Conservation (phyloP, 169 alveolate species). For the Fabrea salina region DNA sequence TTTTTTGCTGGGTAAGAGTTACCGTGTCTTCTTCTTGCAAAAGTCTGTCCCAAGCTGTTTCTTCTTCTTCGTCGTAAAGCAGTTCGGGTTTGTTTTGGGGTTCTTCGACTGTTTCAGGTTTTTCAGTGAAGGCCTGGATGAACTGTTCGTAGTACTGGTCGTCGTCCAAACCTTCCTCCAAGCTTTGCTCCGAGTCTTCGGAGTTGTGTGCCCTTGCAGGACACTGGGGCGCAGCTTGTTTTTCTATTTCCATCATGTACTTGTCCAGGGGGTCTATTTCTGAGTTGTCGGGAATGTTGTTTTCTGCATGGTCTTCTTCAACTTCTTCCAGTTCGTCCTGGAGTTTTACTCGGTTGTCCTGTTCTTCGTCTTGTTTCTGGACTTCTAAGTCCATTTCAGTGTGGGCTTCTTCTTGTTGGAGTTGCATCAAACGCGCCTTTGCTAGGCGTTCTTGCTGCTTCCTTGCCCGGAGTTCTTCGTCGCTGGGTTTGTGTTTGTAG, state of each 20-base stretch:
- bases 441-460: constrained; percentile 63
- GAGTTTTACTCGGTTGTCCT: background rate
- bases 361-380: constrained; percentile 20
- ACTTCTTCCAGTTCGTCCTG: constrained; percentile 37
- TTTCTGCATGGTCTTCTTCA: background rate
- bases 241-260: constrained; percentile 24
- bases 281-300: background rate
- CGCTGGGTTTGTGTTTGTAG: no score
- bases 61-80: constrained; percentile 55
- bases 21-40: constrained; percentile 51
- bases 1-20: constrained; percentile 39
- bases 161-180: constrained; percentile 45
- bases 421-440: constrained; percentile 48
- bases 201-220: background rate
- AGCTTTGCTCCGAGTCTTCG: constrained; percentile 17
- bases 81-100: constrained; percentile 35
- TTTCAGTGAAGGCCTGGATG: constrained; percentile 41
- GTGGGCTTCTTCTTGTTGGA: constrained; percentile 32
- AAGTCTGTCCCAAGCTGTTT: constrained; percentile 56
- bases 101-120: constrained; percentile 47
- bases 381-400: constrained; percentile 14
- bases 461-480: constrained; percentile 35
- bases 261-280: constrained; percentile 29
- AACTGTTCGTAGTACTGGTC: constrained; percentile 54
- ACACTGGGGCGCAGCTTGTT: constrained; percentile 19